These are phyloP conservation scores for Colletotrichum gloeosporioides DNA, from an alignment of 2,329 filamentous ascomycete genomes.

Conservation along the genomic window DNA sequence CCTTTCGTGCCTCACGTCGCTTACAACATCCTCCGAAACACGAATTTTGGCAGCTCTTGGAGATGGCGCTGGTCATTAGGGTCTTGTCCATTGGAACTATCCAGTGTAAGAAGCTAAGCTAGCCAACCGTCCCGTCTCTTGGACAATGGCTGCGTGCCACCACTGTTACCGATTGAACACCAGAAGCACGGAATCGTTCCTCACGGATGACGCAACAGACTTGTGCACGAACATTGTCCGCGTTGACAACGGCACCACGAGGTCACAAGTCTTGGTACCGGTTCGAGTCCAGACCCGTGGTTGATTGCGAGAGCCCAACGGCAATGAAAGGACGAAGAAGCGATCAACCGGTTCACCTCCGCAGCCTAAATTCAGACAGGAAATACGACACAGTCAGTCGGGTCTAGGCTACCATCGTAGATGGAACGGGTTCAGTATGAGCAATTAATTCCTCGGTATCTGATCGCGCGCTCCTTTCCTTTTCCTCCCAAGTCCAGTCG, in stretches of 20 bases:
- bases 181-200: not conserved
- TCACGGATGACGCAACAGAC: not conserved
- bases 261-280: not conserved
- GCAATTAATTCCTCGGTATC: not conserved
- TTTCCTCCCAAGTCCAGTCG: not conserved
- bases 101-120: not conserved
- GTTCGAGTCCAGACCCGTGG: not conserved
- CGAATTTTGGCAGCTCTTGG: not conserved
- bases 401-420: not conserved
- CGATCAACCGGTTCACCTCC: not conserved
- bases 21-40: not conserved
- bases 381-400: not conserved
- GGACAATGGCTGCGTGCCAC: not conserved
- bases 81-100: not conserved
- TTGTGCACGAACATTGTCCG: not conserved
- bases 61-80: not conserved
- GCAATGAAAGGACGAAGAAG: not conserved
- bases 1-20: not conserved
- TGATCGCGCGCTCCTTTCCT: not conserved
- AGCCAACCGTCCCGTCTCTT: not conserved
- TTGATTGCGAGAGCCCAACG: not conserved
- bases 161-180: not conserved
- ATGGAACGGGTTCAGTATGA: not conserved
- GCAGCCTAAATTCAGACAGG: not conserved
- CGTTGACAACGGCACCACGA: not conserved